A percentile compares a stretch with the other conserved stretches of the same genome.
Evolutionary conservation across 78 protist species (phyloP).

Genomic region (Guillardia theta): DNA sequence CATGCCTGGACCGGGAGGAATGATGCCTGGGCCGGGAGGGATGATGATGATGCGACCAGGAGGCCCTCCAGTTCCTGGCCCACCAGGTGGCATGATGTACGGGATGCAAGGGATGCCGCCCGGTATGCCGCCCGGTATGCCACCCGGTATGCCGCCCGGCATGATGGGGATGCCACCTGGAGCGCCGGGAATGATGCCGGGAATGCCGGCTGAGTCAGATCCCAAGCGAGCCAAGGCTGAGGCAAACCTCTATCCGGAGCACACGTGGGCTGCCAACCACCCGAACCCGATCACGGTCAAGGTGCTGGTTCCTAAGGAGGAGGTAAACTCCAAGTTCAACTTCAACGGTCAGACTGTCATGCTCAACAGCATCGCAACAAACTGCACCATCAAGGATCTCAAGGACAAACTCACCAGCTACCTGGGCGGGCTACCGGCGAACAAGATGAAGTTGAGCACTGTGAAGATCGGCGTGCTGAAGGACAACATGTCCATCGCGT

Average conservation of each 20-base stretch:
- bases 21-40: background rate
- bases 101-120: background rate
- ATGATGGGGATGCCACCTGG: background rate
- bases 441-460: background rate
- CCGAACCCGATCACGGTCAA: background rate
- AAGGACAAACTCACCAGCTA: background rate
- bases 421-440: background rate
- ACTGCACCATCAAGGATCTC: background rate
- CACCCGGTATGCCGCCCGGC: constrained; percentile 18
- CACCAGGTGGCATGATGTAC: background rate
- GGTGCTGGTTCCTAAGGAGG: constrained; percentile 26
- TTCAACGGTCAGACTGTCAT: background rate
- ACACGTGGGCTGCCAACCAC: background rate
- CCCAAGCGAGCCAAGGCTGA: background rate
- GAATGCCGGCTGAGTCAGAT: too few relatives aligned
- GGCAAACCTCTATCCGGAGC: background rate
- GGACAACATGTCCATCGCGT: background rate
- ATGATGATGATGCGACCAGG: background rate
- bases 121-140: background rate
- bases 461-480: background rate
- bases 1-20: background rate
- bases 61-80: too few relatives aligned
- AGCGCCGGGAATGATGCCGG: background rate
- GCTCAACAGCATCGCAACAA: background rate
- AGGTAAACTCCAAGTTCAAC: constrained; percentile 27